Evolutionary conservation across 352 stramenopile species (phyloP), one percentile per base, ranked within the genome.

Genomic region (Globisporangium nodosum): DNA sequence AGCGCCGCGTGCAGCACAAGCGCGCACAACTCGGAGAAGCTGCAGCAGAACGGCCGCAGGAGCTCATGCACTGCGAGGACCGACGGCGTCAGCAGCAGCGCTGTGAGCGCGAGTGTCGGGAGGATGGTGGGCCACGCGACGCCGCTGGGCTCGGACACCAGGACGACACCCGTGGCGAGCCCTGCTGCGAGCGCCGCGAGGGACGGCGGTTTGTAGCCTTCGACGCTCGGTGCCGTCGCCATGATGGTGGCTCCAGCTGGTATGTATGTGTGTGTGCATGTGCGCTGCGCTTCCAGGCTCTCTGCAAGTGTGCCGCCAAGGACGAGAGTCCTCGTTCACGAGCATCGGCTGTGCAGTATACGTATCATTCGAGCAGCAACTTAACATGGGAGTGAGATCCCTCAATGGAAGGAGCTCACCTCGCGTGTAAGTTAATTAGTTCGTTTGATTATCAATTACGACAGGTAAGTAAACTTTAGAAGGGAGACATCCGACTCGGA

Each of bases 11-110:
- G 59, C 9, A 51, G 47, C 30, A 66, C 37, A 27, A 81, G 51
- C 4, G 20, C 59, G 37, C 58, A 69, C 13, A 76, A 55, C 4
- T 68, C 64, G 3, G 30, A 8, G 55, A 76, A 76, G 37, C 66
- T 78, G 13, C 69, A 50, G 49, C 69, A 73, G 40, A 81, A 78
- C 37, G 72, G 69, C 15, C 72, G 69, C 49, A 81, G 61, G 21
- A 81, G 30, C 45, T 78, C 72, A 48, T 81, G 66, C 31, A 74
- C 49, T 4, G 49, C 43, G 8, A 12, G 39, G 27, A 68, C 31
- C 9, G 75, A 54, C n/a, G 67, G 49, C 30, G 71, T 50, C 18
- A 73, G 15, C n/a, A 61, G 52, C 35, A 39, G 66, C 31, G 39
- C 13, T 3, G 39, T 5, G 9, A 42, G 20, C 2, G 48, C 37